A percentile compares a stretch with the other conserved stretches of the same genome.
phyloP scores from a whole-genome alignment of 1,284 basidiomycete genomes.

The Termitomyces sp. region DNA sequence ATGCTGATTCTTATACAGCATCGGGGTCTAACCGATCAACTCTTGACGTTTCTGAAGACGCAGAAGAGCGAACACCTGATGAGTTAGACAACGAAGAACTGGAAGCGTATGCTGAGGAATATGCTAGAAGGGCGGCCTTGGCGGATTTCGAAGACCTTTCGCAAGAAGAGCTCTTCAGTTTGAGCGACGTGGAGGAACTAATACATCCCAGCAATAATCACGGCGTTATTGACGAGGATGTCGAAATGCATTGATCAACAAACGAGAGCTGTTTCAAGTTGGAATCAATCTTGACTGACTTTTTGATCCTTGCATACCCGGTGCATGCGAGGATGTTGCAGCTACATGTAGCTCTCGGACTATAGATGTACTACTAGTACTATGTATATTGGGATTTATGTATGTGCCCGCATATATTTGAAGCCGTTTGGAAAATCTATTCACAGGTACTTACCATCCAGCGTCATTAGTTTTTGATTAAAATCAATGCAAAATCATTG shows the following conservation, averaged over 20 bases:
- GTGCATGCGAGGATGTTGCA: not conserved
- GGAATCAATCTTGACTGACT: not conserved
- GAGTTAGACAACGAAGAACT: slow-evolving; percentile 55
- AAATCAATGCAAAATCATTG: too few species aligned
- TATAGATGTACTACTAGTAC: not conserved
- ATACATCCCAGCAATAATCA: not conserved
- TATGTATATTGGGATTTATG: not conserved
- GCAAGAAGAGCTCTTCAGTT: slow-evolving; percentile 31
- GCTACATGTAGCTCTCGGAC: not conserved
- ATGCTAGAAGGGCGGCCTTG: slow-evolving; percentile 32
- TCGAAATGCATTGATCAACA: slow-evolving; percentile 13
- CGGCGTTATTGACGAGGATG: slow-evolving; percentile 10
- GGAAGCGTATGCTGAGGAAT: slow-evolving; percentile 54
- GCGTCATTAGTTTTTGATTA: not conserved
- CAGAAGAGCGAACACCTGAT: slow-evolving; percentile 29
- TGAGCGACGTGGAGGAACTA: slow-evolving; percentile 29
- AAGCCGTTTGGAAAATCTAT: not conserved
- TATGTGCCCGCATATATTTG: not conserved
- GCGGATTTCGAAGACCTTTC: slow-evolving; percentile 51
- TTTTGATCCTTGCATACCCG: not conserved
- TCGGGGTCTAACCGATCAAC: not conserved
- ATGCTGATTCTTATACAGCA: not conserved
- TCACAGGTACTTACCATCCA: too few species aligned
- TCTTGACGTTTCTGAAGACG: slow-evolving; percentile 1
- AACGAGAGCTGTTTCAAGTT: too few species aligned